Evolutionary conservation across 345 rosid genomes (phyloP), one percentile per base, ranked within the genome.

Genomic region (Euphorbia peplus): DNA sequence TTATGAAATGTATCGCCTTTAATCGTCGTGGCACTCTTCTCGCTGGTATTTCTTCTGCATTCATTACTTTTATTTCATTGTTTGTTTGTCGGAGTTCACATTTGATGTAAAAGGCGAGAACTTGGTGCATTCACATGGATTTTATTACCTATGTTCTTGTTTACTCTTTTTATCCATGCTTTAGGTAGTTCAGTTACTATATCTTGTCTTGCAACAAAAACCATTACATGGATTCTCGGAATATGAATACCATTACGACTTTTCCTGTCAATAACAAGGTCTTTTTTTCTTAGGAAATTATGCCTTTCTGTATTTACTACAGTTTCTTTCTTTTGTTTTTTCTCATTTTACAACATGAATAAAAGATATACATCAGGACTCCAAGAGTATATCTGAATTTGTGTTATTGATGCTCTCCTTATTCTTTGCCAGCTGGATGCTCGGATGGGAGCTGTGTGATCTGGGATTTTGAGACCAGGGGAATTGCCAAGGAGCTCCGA

Each of bases 401-500:
- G 4, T 25, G 12, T 29, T 41, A 4, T 75, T 53, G 41, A 37
- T 70, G 28, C 70, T 50, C 68, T 29, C 60, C 29, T 30, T 29
- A 21, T 44, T 5, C 41, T 41, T 28, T 19, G 18, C 44, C 79
- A 95, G 99, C 99, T 76, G 99, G 99, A 64, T 95, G 99, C 74
- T 83, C 93, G 14, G 97, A 95, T 79, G 99, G 98, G 19, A 83
- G 90, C 66, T 90, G 96, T 63, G 77, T 95, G 5, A 92, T 95
- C 69, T 95, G 97, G 96, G 99, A 95, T 79, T 95, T 95, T 73
- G 97, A 95, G 84, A 95, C 99, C 35, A 82, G 98, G 63, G 96
- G 96, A 22, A 85, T 95, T 42, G 90, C 98, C 5, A 95, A 88
- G 63, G 99, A 88, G 89, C 89, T 95, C 63, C 89, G 84, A 28